Conservation (phyloP, 305 asterid species). For the Fraxinus angustifolia region DNA sequence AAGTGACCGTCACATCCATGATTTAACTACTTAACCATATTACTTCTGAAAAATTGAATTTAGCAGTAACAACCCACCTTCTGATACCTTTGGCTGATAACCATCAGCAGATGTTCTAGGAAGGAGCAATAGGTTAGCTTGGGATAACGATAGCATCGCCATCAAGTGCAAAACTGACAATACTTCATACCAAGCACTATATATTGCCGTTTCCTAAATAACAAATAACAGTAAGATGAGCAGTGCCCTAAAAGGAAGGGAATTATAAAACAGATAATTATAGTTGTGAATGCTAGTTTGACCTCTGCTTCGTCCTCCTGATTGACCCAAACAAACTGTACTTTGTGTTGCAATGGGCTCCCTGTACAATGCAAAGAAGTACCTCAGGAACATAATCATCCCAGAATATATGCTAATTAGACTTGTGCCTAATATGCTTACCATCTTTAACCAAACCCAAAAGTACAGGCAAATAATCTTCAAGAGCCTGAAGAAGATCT, state of each 20-base stretch:
- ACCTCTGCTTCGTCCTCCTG: constrained; percentile 99
- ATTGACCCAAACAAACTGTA: constrained; percentile 89
- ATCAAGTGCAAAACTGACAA: constrained; percentile 91
- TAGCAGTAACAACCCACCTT: constrained; percentile 53
- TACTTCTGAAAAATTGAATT: background rate
- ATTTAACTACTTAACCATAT: background rate
- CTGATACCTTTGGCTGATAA: constrained; percentile 86
- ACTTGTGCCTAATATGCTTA: constrained; percentile 26
- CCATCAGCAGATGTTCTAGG: constrained; percentile 88
- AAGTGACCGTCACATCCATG: background rate
- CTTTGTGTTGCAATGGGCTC: constrained; percentile 84
- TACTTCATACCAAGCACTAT: constrained; percentile 89
- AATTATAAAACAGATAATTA: constrained; percentile 10
- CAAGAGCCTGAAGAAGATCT: constrained; percentile 92
- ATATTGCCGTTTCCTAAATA: constrained; percentile 81
- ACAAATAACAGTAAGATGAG: constrained; percentile 25
- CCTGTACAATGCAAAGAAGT: constrained; percentile 46
- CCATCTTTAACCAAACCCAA: constrained; percentile 95
- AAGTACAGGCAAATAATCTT: constrained; percentile 89
- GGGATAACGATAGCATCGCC: constrained; percentile 82
- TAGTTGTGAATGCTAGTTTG: constrained; percentile 17
- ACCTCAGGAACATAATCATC: constrained; percentile 22
- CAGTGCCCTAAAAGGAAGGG: constrained; percentile 14
- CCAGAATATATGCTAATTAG: constrained; percentile 8
- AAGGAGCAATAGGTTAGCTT: constrained; percentile 88